A percentile compares a stretch with the other conserved stretches of the same genome.
phyloP scores from a whole-genome alignment of 177 flowering plant genomes.

The Vitis hybrid region DNA sequence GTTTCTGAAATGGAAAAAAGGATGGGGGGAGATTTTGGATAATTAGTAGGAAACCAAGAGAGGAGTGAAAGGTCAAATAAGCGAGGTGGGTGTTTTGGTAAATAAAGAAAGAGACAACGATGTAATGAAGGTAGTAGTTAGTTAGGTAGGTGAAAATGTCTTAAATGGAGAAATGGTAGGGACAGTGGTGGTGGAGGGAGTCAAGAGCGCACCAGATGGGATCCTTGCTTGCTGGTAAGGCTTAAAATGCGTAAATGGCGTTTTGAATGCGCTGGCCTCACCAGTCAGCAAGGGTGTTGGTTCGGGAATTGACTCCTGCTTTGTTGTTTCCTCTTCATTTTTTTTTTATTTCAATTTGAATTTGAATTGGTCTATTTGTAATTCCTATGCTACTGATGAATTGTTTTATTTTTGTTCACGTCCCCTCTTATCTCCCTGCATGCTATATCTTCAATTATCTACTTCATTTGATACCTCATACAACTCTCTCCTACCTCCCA shows the following conservation, averaged over 20 bases:
- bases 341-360: constrained; percentile 9
- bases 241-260: constrained; percentile 3
- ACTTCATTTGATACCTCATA: no score
- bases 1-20: neutral
- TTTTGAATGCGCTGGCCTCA: constrained; percentile 23
- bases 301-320: constrained; percentile 86
- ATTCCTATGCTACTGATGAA: no score
- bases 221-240: constrained; percentile 55
- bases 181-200: constrained; percentile 42
- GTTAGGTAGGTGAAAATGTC: constrained; percentile 6
- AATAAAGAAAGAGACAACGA: neutral
- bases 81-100: neutral
- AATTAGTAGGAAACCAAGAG: constrained; percentile 1
- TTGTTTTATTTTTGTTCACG: no score
- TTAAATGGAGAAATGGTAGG: neutral
- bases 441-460: no score
- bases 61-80: neutral
- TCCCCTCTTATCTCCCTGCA: no score
- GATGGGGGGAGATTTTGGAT: constrained; percentile 25
- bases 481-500: no score
- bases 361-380: no score
- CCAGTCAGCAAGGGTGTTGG: constrained; percentile 59
- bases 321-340: constrained; percentile 7
- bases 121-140: neutral
- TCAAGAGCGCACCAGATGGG: constrained; percentile 97